Evolutionary conservation across 225 moss, liverwort and hornwort genomes (phyloP), one percentile per base, ranked within the genome.

Genomic region (Lunularia cruciata): DNA sequence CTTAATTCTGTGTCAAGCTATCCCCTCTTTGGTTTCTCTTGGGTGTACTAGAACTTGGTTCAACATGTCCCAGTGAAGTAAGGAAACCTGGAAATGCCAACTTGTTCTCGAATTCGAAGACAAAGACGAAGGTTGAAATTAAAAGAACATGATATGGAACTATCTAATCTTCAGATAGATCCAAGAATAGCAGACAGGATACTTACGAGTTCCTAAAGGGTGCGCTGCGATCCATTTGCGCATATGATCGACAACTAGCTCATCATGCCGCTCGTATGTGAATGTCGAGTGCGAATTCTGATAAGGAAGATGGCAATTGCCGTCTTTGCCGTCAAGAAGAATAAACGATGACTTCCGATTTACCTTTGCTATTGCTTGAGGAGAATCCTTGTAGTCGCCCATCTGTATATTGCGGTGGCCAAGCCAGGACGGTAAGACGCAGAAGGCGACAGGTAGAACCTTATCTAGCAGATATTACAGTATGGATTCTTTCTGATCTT

Each of bases 311-410:
- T 86, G 80, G 54, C 85, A 84, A 10, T 73, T 56, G 19, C 83
- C 90, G 60, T 72, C 43, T 67, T 52, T 68, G 58, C 92, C 92
- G 35, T 84, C 60, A 30, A 95, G 75, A 57, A 95, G 76, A 57
- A 95, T 58, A 67, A 88, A 95, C 18, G 95, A 86, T 40, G 92
- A 74, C 57, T 87, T 86, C 7, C 19, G 59, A 26, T 82, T 88
- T 40, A 90, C 79, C 40, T 89, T 87, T 46, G 85, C 95, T 32
- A 74, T 3, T 36, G 90, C 95, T 81, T 95, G 95, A 36, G 86
- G 87, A 61, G 77, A 81, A 67, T 82, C 76, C 14, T 57, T 71
- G 45, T 81, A 80, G 63, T 68, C 76, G 20, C 47, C 73, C 73
- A 95, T 87, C 95, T 91, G 86, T 68, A 67, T 33, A 33, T 34